phyloP scores from a whole-genome alignment of 2,329 filamentous ascomycete genomes.

The Exophiala bonariae region DNA sequence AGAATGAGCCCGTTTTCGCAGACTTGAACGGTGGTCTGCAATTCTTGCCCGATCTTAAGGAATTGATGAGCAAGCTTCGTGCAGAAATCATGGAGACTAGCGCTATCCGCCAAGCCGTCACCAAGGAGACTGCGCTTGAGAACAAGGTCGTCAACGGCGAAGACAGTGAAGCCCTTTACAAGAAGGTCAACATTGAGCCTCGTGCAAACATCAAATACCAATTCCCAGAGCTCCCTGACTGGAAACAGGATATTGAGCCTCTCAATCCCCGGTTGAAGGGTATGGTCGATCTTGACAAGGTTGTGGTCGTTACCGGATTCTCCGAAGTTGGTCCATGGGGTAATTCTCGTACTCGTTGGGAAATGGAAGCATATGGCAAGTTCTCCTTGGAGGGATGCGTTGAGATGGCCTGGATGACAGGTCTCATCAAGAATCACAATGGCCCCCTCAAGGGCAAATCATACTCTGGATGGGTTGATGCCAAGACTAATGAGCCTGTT shows the following conservation, averaged over 20 bases:
- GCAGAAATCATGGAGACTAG: constrained; percentile 95
- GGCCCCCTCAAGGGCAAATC: constrained; percentile 92
- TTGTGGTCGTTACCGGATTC: constrained; percentile 96
- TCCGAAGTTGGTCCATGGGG: constrained; percentile 98
- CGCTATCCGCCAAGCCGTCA: constrained; percentile 88
- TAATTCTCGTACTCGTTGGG: constrained; percentile 96
- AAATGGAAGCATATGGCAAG: constrained; percentile 96
- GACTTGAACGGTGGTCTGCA: constrained; percentile 97
- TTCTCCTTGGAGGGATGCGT: constrained; percentile 98
- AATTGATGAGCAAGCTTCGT: constrained; percentile 87
- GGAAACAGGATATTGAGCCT: constrained; percentile 86
- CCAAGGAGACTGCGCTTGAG: constrained; percentile 92
- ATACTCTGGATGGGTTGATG: constrained; percentile 94
- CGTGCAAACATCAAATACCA: constrained; percentile 98
- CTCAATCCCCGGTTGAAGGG: constrained; percentile 87
- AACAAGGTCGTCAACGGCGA: constrained; percentile 97
- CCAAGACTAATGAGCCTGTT: constrained; percentile 90
- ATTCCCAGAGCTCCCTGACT: constrained; percentile 86
- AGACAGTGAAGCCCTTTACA: constrained; percentile 86
- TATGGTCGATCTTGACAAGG: constrained; percentile 98
- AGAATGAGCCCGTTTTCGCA: constrained; percentile 91
- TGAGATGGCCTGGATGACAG: constrained; percentile 99
- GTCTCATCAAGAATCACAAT: constrained; percentile 98
- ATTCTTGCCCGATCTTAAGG: constrained; percentile 94
- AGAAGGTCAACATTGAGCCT: constrained; percentile 89